Percentiles rank a stretch among this genome's conserved stretches.
phyloP scores from a whole-genome alignment of 306 rosid species.

The Sechiopsis laciniata region DNA sequence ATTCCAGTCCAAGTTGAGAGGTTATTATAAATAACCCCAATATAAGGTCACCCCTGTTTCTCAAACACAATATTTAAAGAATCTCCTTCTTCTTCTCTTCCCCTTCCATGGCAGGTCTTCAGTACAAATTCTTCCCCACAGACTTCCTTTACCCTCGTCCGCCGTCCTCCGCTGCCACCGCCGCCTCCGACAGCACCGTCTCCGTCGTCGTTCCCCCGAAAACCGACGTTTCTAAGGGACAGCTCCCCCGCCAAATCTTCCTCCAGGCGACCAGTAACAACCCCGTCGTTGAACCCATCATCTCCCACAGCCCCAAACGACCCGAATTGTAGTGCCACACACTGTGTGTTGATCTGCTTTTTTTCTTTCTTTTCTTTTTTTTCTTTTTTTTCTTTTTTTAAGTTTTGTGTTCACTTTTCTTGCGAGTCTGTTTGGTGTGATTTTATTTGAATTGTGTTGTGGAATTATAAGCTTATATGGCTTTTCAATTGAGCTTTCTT shows the following conservation, averaged over 20 bases:
- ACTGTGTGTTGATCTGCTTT: too few relatives aligned
- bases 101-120: constrained; percentile 22
- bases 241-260: neutral
- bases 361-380: neutral
- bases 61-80: neutral
- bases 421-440: neutral
- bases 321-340: neutral
- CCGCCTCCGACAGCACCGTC: neutral
- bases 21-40: neutral
- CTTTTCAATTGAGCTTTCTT: neutral
- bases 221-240: neutral
- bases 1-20: too few relatives aligned
- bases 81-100: too few relatives aligned
- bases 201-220: neutral
- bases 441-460: neutral
- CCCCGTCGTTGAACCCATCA: neutral
- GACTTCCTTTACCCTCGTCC: constrained; percentile 29
- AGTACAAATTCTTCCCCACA: constrained; percentile 27
- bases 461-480: too few relatives aligned
- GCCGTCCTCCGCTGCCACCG: neutral
- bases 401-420: neutral
- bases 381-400: too few relatives aligned
- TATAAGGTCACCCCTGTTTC: neutral
- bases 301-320: neutral
- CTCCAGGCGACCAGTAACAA: neutral